Evolutionary conservation across 129 eudicot genomes (phyloP).

Genomic region (Sambucus nigra): DNA sequence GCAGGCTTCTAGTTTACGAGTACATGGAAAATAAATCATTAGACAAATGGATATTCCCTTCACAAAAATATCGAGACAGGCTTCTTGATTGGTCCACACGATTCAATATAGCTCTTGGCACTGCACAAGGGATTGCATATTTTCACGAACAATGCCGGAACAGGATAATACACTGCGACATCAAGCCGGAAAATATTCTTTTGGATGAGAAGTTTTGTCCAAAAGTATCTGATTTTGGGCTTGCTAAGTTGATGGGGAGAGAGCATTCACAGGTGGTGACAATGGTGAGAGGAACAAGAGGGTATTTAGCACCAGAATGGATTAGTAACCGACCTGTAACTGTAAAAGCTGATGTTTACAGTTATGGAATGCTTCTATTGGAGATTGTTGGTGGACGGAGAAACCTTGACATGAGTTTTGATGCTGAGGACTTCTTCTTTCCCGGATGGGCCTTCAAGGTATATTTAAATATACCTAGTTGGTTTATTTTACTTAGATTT

Average conservation of each 20-base stretch:
- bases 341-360: conserved; percentile 92
- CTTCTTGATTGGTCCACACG: conserved; percentile 81
- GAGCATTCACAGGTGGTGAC: conserved; percentile 89
- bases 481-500: too few relatives aligned
- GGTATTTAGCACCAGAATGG: conserved; percentile 98
- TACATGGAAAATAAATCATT: conserved; percentile 91
- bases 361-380: conserved; percentile 90
- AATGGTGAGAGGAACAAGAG: conserved; percentile 96
- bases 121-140: conserved; percentile 93
- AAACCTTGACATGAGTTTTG: conserved; percentile 81
- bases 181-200: conserved; percentile 92
- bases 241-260: conserved; percentile 91
- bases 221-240: conserved; percentile 88
- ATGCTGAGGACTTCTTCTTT: conserved; percentile 71
- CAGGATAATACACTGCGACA: conserved; percentile 94
- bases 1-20: conserved; percentile 93
- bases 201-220: conserved; percentile 76
- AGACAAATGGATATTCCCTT: conserved; percentile 83
- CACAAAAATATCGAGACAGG: conserved; percentile 38
- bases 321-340: conserved; percentile 91
- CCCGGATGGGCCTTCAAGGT: conserved; percentile 99
- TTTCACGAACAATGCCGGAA: conserved; percentile 92
- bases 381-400: conserved; percentile 94
- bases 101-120: conserved; percentile 64
- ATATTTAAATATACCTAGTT: neutral